A percentile compares a stretch with the other conserved stretches of the same genome.
Evolutionary conservation across 1,284 basidiomycete species (phyloP).

Genomic region (Tilletia walkeri): DNA sequence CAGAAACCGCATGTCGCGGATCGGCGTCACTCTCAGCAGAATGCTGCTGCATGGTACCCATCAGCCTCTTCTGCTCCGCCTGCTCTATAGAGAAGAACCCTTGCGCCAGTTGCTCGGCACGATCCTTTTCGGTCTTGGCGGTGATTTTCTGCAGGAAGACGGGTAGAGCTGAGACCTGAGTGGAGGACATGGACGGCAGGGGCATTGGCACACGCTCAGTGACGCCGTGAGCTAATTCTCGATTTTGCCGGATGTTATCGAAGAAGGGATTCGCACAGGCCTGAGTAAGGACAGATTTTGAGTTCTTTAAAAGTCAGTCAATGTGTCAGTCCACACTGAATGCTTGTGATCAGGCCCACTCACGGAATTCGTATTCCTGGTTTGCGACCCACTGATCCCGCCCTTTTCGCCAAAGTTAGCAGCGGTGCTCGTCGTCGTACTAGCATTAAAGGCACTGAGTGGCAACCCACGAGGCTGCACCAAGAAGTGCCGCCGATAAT

Average conservation of each 20-base stretch:
- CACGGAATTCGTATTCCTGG: background rate
- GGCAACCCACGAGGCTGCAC: slow-evolving; percentile 39
- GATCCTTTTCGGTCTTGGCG: slow-evolving; percentile 59
- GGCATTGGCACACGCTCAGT: slow-evolving; percentile 56
- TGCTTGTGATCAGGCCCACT: background rate
- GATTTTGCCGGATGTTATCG: slow-evolving; percentile 91
- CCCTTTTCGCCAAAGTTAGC: background rate
- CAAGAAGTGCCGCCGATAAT: slow-evolving; percentile 26
- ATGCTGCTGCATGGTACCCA: slow-evolving; percentile 89
- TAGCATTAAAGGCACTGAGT: background rate
- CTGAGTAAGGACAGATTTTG: background rate
- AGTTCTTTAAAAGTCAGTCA: background rate
- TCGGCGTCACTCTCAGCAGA: slow-evolving; percentile 57
- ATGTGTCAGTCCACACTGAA: slow-evolving; percentile 19
- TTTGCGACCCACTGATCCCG: background rate
- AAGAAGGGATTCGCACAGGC: slow-evolving; percentile 60
- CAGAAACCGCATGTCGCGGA: background rate
- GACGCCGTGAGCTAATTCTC: slow-evolving; percentile 79
- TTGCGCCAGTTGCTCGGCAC: slow-evolving; percentile 77
- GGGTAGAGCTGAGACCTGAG: slow-evolving; percentile 64
- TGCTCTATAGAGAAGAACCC: slow-evolving; percentile 88
- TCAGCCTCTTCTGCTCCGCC: slow-evolving; percentile 81
- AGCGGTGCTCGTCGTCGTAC: background rate
- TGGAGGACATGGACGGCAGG: slow-evolving; percentile 31
- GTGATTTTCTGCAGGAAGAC: slow-evolving; percentile 77